Evolutionary conservation across 768 basidiomycete genomes (phyloP).

Genomic region (Leccinellum rugosiceps): DNA sequence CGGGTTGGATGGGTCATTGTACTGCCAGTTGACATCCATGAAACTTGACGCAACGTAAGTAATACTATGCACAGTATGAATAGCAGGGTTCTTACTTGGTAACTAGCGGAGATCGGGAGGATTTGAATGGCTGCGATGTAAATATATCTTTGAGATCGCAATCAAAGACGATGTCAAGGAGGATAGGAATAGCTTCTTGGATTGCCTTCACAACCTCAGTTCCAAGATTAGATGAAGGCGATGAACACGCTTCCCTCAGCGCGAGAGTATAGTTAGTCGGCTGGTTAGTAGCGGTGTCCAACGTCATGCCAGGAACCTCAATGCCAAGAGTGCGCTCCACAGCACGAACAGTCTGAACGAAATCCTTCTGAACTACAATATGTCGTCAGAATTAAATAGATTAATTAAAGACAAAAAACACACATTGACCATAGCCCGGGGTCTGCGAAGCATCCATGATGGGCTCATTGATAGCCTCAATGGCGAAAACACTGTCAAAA

Average conservation of each 20-base stretch:
- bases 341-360: conserved; percentile 63
- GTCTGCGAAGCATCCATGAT: conserved; percentile 68
- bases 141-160: conserved; percentile 22
- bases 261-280: conserved; percentile 37
- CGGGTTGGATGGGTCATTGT: conserved; percentile 66
- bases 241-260: conserved; percentile 18
- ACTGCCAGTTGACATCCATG: conserved; percentile 81
- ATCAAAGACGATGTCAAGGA: conserved; percentile 27
- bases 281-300: conserved; percentile 14
- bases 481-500: conserved; percentile 62
- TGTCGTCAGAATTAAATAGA: not conserved
- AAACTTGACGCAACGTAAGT: conserved; percentile 45
- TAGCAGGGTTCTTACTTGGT: conserved; percentile 35
- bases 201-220: conserved; percentile 34
- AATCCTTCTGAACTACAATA: conserved; percentile 60
- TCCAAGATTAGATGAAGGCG: conserved; percentile 24
- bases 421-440: conserved; percentile 69
- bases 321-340: conserved; percentile 64
- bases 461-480: conserved; percentile 78
- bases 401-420: conserved; percentile 18
- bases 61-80: not conserved
- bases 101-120: conserved; percentile 27
- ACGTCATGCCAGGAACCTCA: conserved; percentile 21
- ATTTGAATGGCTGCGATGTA: conserved; percentile 18
- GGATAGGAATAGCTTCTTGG: conserved; percentile 35